Percentiles rank a stretch among this genome's conserved stretches.
Conservation (phyloP, 179 eudicot species). For the Silene noctiflora region DNA sequence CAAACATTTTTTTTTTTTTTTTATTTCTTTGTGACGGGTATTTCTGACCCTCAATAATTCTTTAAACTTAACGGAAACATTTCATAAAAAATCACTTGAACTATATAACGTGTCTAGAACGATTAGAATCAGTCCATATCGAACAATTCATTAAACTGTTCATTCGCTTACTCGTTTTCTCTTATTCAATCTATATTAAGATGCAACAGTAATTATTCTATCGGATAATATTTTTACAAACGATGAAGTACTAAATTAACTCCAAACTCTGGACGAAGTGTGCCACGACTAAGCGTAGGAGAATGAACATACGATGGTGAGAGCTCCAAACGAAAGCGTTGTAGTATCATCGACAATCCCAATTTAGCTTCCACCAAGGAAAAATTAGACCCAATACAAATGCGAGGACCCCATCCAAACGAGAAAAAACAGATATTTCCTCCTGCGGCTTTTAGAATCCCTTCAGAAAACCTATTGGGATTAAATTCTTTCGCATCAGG, state of each 20-base stretch:
- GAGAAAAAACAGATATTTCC: slow-evolving; percentile 27
- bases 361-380: slow-evolving; percentile 29
- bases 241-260: slow-evolving; percentile 10
- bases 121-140: too few relatives aligned
- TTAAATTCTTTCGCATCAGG: slow-evolving; percentile 27
- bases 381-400: slow-evolving; percentile 30
- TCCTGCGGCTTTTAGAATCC: slow-evolving; percentile 21
- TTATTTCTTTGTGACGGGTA: too few relatives aligned
- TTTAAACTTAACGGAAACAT: too few relatives aligned
- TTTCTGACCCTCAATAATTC: too few relatives aligned
- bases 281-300: slow-evolving; percentile 22
- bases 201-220: too few relatives aligned
- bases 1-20: too few relatives aligned
- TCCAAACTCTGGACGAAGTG: slow-evolving; percentile 28
- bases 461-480: slow-evolving; percentile 23
- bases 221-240: not conserved
- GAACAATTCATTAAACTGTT: too few relatives aligned
- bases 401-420: slow-evolving; percentile 31
- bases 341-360: slow-evolving; percentile 24
- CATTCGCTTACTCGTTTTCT: too few relatives aligned
- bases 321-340: slow-evolving; percentile 16
- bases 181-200: too few relatives aligned
- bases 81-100: too few relatives aligned
- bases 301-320: slow-evolving; percentile 30
- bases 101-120: too few relatives aligned